phyloP scores from a whole-genome alignment of 805 yeast genomes.

The Saccharomycopsis sp. region DNA sequence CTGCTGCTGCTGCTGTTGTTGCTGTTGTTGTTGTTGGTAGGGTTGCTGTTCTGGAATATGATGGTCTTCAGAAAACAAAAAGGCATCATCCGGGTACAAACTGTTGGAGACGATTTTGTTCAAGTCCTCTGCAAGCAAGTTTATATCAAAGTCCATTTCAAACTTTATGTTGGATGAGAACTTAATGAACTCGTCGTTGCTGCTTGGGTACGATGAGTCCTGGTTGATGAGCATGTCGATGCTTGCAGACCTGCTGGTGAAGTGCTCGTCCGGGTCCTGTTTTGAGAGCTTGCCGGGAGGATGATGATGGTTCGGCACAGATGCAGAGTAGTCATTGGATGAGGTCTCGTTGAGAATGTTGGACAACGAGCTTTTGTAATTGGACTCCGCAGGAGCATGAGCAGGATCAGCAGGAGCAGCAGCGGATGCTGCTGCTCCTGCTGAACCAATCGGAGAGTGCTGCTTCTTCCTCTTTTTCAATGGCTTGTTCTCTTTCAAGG shows the following conservation, averaged over 20 bases:
- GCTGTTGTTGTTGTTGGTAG: too few relatives aligned
- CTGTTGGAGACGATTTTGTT: constrained; percentile 4
- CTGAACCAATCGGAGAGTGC: not conserved
- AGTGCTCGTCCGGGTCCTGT: too few relatives aligned
- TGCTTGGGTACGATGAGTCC: not conserved
- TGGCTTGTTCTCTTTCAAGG: constrained; percentile 28
- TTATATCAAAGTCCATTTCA: constrained; percentile 6
- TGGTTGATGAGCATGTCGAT: too few relatives aligned
- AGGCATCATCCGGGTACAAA: not conserved
- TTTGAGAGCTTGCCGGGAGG: not conserved
- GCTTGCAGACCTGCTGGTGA: too few relatives aligned
- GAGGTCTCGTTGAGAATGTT: constrained; percentile 6
- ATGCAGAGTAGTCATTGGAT: not conserved
- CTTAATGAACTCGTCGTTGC: too few relatives aligned
- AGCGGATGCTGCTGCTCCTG: not conserved
- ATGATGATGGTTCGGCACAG: not conserved
- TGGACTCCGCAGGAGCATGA: not conserved
- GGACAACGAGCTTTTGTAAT: constrained; percentile 6
- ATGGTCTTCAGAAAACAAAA: too few relatives aligned
- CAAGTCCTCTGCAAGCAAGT: constrained; percentile 8
- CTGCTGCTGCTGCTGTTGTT: too few relatives aligned
- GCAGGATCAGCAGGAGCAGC: not conserved
- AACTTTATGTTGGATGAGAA: not conserved
- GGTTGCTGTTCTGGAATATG: too few relatives aligned
- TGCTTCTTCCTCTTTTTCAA: constrained; percentile 22